phyloP scores from a whole-genome alignment of 1,284 basidiomycete genomes.

The Ganoderma lingzhi region DNA sequence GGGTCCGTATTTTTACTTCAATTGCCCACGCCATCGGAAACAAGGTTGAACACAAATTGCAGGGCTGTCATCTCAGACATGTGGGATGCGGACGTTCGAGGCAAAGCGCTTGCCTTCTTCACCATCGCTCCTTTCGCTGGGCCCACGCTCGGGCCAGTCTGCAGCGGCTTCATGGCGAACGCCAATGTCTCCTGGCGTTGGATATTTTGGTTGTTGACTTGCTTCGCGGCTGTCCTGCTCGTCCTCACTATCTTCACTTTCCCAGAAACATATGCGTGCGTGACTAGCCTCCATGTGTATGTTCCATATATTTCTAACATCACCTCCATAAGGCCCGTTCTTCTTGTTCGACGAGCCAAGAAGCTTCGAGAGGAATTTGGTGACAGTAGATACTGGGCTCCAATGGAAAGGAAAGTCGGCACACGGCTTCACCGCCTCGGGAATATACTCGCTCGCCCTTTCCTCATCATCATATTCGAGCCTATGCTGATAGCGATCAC shows the following conservation, averaged over 20 bases:
- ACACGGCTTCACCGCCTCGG: slow-evolving; percentile 42
- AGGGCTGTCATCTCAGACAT: slow-evolving; percentile 39
- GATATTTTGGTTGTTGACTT: slow-evolving; percentile 80
- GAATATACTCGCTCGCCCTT: slow-evolving; percentile 48
- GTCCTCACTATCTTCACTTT: slow-evolving; percentile 70
- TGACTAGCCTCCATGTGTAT: neutral
- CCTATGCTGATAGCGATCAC: slow-evolving; percentile 54
- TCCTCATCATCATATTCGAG: slow-evolving; percentile 51
- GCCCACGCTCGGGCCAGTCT: slow-evolving; percentile 66
- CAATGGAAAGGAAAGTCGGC: slow-evolving; percentile 45
- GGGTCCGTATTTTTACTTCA: slow-evolving; percentile 27
- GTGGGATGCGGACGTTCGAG: slow-evolving; percentile 39
- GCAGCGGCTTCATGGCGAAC: slow-evolving; percentile 64
- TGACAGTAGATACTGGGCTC: slow-evolving; percentile 59
- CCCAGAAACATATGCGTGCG: slow-evolving; percentile 75
- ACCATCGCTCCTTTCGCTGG: slow-evolving; percentile 74
- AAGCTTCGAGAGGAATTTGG: slow-evolving; percentile 54
- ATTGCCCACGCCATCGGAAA: neutral
- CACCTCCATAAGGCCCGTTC: slow-evolving; percentile 47
- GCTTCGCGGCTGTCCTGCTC: slow-evolving; percentile 64
- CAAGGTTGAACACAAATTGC: neutral
- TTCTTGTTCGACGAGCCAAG: slow-evolving; percentile 49
- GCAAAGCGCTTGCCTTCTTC: slow-evolving; percentile 40
- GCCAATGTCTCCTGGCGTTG: slow-evolving; percentile 70
- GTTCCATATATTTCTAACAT: slow-evolving; percentile 10